Conservation (phyloP, 2,329 filamentous ascomycete species). For the Hymenoscyphus repandus region DNA sequence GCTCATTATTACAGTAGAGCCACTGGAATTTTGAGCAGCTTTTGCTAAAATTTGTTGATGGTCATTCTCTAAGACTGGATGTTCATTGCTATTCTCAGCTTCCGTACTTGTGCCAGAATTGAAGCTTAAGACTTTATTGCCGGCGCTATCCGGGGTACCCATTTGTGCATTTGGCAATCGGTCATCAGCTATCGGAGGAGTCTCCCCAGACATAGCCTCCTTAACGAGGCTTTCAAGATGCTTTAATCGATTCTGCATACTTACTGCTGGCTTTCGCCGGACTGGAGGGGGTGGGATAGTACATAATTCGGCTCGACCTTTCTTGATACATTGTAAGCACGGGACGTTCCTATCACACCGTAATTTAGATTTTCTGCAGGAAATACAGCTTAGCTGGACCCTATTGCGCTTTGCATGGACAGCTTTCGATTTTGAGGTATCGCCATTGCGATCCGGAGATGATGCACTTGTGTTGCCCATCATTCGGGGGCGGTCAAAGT, state of each 20-base stretch:
- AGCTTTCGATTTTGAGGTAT: not conserved
- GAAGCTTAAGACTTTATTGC: too few relatives aligned
- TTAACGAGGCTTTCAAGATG: conserved; percentile 55
- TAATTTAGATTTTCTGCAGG: conserved; percentile 20
- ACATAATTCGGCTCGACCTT: conserved; percentile 41
- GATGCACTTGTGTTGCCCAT: too few relatives aligned
- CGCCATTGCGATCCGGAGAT: not conserved
- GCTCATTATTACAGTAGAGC: not conserved
- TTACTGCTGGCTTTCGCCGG: conserved; percentile 37
- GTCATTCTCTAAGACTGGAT: not conserved
- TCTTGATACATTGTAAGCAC: conserved; percentile 48
- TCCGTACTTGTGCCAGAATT: too few relatives aligned
- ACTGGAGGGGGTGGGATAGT: conserved; percentile 43
- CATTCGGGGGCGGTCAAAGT: too few relatives aligned
- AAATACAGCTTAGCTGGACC: conserved; percentile 16
- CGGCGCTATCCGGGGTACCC: not conserved
- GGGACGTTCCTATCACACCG: conserved; percentile 51
- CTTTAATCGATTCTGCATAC: conserved; percentile 49
- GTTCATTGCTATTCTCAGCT: not conserved
- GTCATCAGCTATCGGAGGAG: not conserved
- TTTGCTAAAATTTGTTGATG: not conserved
- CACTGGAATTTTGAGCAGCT: not conserved
- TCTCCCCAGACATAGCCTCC: conserved; percentile 40
- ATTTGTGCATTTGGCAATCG: not conserved
- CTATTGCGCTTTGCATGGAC: conserved; percentile 12